These are phyloP conservation scores for Salix suchowensis DNA, from an alignment of 345 rosid species.

Conservation along the genomic window DNA sequence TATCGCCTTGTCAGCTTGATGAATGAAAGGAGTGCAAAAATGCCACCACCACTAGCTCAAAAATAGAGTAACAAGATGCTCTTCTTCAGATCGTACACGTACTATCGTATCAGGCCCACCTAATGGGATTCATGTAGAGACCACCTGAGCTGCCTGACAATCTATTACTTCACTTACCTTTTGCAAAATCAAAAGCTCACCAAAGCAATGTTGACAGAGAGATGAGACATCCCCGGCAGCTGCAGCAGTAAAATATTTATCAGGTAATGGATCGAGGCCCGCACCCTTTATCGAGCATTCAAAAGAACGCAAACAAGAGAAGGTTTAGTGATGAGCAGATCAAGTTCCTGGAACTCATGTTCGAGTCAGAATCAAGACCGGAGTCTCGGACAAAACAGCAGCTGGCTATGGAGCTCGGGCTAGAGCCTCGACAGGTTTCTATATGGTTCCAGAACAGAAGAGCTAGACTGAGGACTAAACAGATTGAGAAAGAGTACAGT, in stretches of 20 bases:
- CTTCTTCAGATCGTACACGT: not conserved
- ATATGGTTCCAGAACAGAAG: constrained; percentile 47
- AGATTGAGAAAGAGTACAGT: constrained; percentile 35
- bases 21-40: not conserved
- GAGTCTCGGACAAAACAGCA: constrained; percentile 13
- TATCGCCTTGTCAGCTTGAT: not conserved
- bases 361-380: constrained; percentile 19
- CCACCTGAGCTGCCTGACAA: not conserved
- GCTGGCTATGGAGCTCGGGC: constrained; percentile 36
- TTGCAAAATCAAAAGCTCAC: not conserved
- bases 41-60: constrained; percentile 12
- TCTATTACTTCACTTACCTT: not conserved
- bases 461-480: constrained; percentile 43
- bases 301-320: constrained; percentile 9
- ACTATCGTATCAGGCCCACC: constrained; percentile 6
- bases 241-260: not conserved
- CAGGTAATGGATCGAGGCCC: constrained; percentile 6
- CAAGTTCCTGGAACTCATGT: constrained; percentile 16
- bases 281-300: constrained; percentile 8
- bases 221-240: not conserved
- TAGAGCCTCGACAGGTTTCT: constrained; percentile 41
- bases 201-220: not conserved
- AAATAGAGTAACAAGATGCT: constrained; percentile 1
- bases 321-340: constrained; percentile 15
- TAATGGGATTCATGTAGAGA: not conserved